These are phyloP conservation scores for Saposhnikovia divaricata DNA, from an alignment of 129 eudicot genomes.

Conservation along the genomic window DNA sequence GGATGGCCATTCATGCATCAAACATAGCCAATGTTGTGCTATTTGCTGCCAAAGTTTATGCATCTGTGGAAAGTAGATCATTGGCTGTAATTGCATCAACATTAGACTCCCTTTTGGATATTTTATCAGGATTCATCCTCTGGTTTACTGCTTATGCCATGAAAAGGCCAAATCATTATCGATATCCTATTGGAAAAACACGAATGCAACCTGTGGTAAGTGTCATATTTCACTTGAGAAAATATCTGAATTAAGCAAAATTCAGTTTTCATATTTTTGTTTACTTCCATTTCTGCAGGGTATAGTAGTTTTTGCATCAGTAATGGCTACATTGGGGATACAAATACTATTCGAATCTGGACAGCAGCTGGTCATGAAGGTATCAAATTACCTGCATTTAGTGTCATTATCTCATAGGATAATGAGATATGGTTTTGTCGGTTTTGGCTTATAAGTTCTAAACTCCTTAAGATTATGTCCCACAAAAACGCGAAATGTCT, in stretches of 20 bases:
- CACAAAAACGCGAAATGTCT: background rate
- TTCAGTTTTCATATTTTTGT: background rate
- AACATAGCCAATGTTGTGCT: constrained; percentile 26
- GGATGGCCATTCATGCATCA: constrained; percentile 23
- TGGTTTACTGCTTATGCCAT: constrained; percentile 33
- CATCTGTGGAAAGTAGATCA: constrained; percentile 24
- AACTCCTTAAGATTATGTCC: background rate
- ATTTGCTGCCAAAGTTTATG: constrained; percentile 26
- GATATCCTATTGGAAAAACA: constrained; percentile 31
- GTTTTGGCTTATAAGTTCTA: background rate
- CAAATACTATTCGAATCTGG: constrained; percentile 22
- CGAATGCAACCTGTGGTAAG: constrained; percentile 34
- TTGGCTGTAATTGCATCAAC: constrained; percentile 31
- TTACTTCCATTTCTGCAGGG: constrained; percentile 12
- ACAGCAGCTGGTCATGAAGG: constrained; percentile 17
- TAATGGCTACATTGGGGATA: constrained; percentile 30
- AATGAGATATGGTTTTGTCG: background rate
- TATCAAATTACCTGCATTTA: background rate
- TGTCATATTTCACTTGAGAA: background rate
- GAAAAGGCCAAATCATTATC: constrained; percentile 25
- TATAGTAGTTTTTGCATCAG: constrained; percentile 29
- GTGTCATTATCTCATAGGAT: background rate
- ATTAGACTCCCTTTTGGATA: constrained; percentile 25
- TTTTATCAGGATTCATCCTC: constrained; percentile 29
- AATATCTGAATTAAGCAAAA: background rate